Evolutionary conservation across 805 yeast species (phyloP), one percentile per base, ranked within the genome.

Genomic region (Yamadazyma laniorum): DNA sequence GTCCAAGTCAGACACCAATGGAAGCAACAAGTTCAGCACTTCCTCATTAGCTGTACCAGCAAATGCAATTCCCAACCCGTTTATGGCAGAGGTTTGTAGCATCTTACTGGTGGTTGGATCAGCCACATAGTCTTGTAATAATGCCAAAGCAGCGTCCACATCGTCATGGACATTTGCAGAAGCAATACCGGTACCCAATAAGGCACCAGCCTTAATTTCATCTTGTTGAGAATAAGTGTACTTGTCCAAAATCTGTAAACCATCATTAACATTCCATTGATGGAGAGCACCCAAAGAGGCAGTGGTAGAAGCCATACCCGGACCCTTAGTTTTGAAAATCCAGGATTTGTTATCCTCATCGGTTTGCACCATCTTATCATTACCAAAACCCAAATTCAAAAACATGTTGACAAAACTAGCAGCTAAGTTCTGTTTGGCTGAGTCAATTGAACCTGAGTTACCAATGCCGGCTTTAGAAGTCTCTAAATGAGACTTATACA

Each of bases 121-220:
- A 34, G 75, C 72, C 19, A 86, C 82, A 53, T 85, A 86, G 47
- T 91, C 98, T 61, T 82, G 88, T 47, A 93, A 74, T 49, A 93
- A 67, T 19, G 95, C 80, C 44, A 87, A 72, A 5, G 97, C 91
- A 1, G 97, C 91, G 48, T 89, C 98, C 29, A 90, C 87, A 45
- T 91, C 99, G 58, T 91, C 96, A 63, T 87, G 96, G 39, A 93
- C 91, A 63, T 95, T 95, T 16, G 95, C 75, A 19, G 95, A 86
- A 5, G 88, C 82, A 33, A 93, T 75, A 61, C 98, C 99, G 62
- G 88, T 87, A 61, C 98, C 99, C 49, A 93, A 74, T 42, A 93
- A 72, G 4, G 99, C 96, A 64, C 99, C 99, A 5, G 98, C 96
- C 65, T 88, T 88, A 49, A 90, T 79, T 55, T 87, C 91, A 42